Evolutionary conservation across 2,329 filamentous ascomycete species (phyloP), one percentile per base, ranked within the genome.

Genomic region (Coniella lustricola): DNA sequence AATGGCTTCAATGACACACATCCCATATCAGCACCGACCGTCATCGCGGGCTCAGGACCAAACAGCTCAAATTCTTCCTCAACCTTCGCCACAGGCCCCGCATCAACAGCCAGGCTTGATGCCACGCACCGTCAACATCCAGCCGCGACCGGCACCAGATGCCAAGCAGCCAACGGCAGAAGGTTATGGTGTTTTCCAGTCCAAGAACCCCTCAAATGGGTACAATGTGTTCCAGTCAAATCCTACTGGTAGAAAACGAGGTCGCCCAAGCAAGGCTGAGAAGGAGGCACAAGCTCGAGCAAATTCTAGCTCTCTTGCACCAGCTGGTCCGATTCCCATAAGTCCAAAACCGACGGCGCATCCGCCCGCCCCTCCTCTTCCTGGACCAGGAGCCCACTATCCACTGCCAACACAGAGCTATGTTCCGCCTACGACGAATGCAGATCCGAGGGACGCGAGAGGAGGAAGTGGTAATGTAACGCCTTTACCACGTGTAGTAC

Each of bases 181-280:
- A 46, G 32, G 46, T 50, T 49, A 25, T 33, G 42, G 32, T 40
- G 48, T 42, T 37, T 49, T 46, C 41, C 35, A 51, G 32, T 44
- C 55, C 29, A 52, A 44, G 44, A 31, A 41, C 14, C 7, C 51
- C 50, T 32, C 47, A 54, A 41, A 57, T 46, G 18, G 57, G 46
- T 22, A 54, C 22, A 21, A 25, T n/a, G 49, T 49, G 8, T 54
- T 51, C 17, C 52, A 47, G 29, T 48, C 51, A 25, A 53, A 53
- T 38, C 49, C 59, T 25, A 46, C 57, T 3, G 50, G 48, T 38
- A 58, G 62, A 8, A 65, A 59, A 45, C 58, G 65, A 20, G 65
- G 65, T 3, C 59, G 65, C 14, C 65, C 65, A 1, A 62, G 63
- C 14, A 66, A 64, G 50, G 57, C 57, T 7, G 62, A 64, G 40